These are phyloP conservation scores for Nakaseomyces glabratus DNA, from an alignment of 1,139 yeast genomes.

Conservation along the genomic window DNA sequence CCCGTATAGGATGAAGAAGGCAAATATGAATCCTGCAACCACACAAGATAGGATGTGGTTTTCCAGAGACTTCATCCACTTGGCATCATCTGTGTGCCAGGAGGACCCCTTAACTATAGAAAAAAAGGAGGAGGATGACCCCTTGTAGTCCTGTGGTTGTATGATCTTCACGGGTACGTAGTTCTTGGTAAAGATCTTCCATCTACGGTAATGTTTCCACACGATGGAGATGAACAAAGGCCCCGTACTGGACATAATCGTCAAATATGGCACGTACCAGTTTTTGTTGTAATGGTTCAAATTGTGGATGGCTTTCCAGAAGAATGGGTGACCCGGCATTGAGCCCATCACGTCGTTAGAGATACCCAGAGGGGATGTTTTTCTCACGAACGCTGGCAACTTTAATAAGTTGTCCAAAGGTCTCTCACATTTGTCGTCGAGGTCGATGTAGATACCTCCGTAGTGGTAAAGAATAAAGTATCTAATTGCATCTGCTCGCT, in stretches of 20 bases:
- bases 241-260: slow-evolving; percentile 92
- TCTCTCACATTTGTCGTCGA: slow-evolving; percentile 80
- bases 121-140: slow-evolving; percentile 52
- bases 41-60: slow-evolving; percentile 64
- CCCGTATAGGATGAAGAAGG: slow-evolving; percentile 44
- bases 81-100: slow-evolving; percentile 85
- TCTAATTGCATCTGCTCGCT: slow-evolving; percentile 88
- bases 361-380: slow-evolving; percentile 83
- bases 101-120: slow-evolving; percentile 70
- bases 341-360: slow-evolving; percentile 92
- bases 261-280: slow-evolving; percentile 78
- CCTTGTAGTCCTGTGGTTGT: slow-evolving; percentile 64
- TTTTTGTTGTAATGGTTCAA: slow-evolving; percentile 56
- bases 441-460: slow-evolving; percentile 86
- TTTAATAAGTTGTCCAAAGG: slow-evolving; percentile 70
- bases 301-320: slow-evolving; percentile 57
- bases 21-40: slow-evolving; percentile 55
- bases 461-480: slow-evolving; percentile 74
- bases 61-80: slow-evolving; percentile 59
- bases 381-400: slow-evolving; percentile 78
- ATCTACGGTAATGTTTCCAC: slow-evolving; percentile 80
- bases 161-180: slow-evolving; percentile 56
- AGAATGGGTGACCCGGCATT: slow-evolving; percentile 80
- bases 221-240: slow-evolving; percentile 78
- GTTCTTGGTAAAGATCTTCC: slow-evolving; percentile 49